Conservation (phyloP, 2,329 filamentous ascomycete species). For the Zymoseptoria passerinii region DNA sequence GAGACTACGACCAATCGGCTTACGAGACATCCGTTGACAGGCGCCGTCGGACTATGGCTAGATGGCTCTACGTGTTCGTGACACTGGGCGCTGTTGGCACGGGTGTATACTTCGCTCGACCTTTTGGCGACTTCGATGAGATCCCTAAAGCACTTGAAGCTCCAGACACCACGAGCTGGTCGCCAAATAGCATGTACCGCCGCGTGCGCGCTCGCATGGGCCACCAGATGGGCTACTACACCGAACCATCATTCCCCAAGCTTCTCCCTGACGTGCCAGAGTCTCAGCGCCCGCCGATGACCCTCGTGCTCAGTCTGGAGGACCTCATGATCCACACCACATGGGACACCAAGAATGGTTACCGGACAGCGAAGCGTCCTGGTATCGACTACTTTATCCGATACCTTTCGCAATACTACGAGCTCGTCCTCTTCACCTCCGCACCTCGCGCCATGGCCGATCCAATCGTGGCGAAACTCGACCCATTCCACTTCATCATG, state of each 20-base stretch:
- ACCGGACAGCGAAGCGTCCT: conserved; percentile 88
- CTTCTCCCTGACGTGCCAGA: conserved; percentile 75
- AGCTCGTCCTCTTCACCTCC: conserved; percentile 90
- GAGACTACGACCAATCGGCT: conserved; percentile 64
- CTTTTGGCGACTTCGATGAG: conserved; percentile 72
- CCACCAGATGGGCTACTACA: conserved; percentile 82
- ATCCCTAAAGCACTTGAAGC: conserved; percentile 45
- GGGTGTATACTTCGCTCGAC: conserved; percentile 69
- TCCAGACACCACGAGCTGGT: conserved; percentile 74
- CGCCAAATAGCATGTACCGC: conserved; percentile 65
- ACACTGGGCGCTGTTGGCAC: conserved; percentile 50
- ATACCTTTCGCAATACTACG: conserved; percentile 96
- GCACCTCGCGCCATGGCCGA: conserved; percentile 78
- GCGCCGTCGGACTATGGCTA: conserved; percentile 66
- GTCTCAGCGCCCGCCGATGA: conserved; percentile 76
- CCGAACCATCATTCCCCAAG: conserved; percentile 90
- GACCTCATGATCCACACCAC: conserved; percentile 91
- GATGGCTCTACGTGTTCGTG: conserved; percentile 60
- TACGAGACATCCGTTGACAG: conserved; percentile 89
- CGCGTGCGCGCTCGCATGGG: conserved; percentile 67
- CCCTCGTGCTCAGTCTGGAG: conserved; percentile 83
- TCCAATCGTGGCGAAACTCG: conserved; percentile 82
- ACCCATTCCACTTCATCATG: conserved; percentile 89
- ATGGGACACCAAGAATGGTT: conserved; percentile 89
- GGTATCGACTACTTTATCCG: conserved; percentile 95